phyloP scores from a whole-genome alignment of 768 basidiomycete species.

The Myochromella boudieri region DNA sequence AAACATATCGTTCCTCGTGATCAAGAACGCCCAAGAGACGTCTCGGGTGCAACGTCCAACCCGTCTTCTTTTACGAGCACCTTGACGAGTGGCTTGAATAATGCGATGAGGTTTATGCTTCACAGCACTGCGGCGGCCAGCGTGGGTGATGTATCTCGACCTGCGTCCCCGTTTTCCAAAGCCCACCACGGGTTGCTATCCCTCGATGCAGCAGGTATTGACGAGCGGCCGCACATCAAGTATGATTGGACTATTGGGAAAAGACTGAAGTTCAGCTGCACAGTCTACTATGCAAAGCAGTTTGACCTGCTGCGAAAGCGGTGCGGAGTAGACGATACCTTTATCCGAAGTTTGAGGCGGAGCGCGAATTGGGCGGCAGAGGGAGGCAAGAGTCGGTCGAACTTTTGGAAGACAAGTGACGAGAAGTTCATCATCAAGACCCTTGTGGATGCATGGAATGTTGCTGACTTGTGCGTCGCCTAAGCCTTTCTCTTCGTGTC shows the following conservation, averaged over 20 bases:
- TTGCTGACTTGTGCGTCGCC: conserved; percentile 70
- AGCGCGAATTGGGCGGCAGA: conserved; percentile 72
- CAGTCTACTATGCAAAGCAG: conserved; percentile 79
- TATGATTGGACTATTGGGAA: conserved; percentile 81
- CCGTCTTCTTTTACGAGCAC: conserved; percentile 44
- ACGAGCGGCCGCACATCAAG: conserved; percentile 79
- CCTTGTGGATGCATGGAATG: conserved; percentile 84
- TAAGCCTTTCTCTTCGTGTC: conserved; percentile 1
- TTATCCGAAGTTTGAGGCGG: conserved; percentile 57
- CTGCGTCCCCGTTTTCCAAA: conserved; percentile 34
- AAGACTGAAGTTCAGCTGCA: conserved; percentile 74
- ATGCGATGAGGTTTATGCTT: conserved; percentile 61
- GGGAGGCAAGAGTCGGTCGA: conserved; percentile 78
- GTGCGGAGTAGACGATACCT: conserved; percentile 65
- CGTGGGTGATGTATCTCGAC: conserved; percentile 28
- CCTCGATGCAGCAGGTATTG: conserved; percentile 43
- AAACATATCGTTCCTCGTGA: background rate
- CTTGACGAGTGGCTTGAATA: conserved; percentile 51
- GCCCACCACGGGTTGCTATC: conserved; percentile 52
- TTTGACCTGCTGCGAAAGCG: conserved; percentile 66
- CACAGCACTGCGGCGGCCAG: conserved; percentile 16
- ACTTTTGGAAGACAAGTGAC: conserved; percentile 83
- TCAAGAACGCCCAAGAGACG: conserved; percentile 4
- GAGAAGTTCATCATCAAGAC: conserved; percentile 84
- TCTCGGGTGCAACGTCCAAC: conserved; percentile 12